phyloP scores from a whole-genome alignment of 805 yeast genomes.

The Myxozyma geophila region DNA sequence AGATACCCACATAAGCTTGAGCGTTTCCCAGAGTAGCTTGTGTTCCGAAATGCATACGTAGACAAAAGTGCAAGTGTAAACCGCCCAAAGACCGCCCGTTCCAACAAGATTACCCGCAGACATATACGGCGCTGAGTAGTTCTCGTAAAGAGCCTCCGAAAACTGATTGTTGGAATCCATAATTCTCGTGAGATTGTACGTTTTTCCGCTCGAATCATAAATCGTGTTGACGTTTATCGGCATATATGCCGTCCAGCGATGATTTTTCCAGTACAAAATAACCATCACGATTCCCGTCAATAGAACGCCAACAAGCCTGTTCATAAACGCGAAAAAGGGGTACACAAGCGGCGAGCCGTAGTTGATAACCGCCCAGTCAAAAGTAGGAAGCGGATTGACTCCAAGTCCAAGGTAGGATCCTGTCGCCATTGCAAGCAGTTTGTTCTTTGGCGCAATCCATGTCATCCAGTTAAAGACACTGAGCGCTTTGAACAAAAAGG shows the following conservation, averaged over 20 bases:
- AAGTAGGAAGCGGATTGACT: conserved; percentile 48
- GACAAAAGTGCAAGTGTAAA: conserved; percentile 22
- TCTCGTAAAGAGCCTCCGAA: conserved; percentile 52
- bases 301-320: conserved; percentile 47
- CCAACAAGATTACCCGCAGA: conserved; percentile 58
- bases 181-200: conserved; percentile 57
- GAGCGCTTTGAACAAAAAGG: conserved; percentile 62
- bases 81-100: conserved; percentile 21
- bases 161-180: conserved; percentile 51
- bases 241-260: conserved; percentile 55
- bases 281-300: conserved; percentile 41
- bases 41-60: conserved; percentile 21
- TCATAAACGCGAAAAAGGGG: conserved; percentile 51
- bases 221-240: conserved; percentile 54
- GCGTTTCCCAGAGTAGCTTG: conserved; percentile 45
- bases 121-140: conserved; percentile 63
- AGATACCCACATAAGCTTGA: conserved; percentile 36
- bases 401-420: conserved; percentile 52
- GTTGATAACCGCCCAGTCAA: conserved; percentile 47
- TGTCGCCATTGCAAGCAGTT: conserved; percentile 54
- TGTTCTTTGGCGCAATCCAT: conserved; percentile 60
- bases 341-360: conserved; percentile 13
- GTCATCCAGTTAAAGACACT: conserved; percentile 62
- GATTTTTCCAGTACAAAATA: conserved; percentile 52
- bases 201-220: conserved; percentile 38